Base-by-base conservation (phyloP, 352 stramenopile genomes). In the Globisporangium orthogonon region DNA sequence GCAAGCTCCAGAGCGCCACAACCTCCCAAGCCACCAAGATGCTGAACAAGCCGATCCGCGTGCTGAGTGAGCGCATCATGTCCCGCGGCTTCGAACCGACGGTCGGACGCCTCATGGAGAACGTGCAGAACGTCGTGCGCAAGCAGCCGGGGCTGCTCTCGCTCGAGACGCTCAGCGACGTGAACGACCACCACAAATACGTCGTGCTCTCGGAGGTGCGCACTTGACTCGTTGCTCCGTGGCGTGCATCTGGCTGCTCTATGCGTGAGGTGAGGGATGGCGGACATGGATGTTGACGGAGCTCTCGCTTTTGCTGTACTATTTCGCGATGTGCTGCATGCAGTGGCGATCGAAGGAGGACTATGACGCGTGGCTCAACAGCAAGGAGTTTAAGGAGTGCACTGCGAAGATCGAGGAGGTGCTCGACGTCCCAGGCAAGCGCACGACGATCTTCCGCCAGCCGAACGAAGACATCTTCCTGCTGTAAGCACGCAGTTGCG, bases 141-240 rank as follows among this genome's bases (percentile, higher is more conserved):
- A 70, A 74, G 50, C 83, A 92, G 65, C 84, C 84, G 4, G 84
- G 84, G 9, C 59, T 94, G 37, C 62, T 94, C 51, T 92, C 82
- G 33, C 61, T 94, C 31, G 82, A 94, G 66, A 90, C 84, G 50
- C 67, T 94, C 62, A 85, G 76, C 55, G 84, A 94, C 43, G 62
- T 87, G 54, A 82, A 89, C 54, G 77, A 94, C 52, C 84, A 94
- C 62, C 84, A 94, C 69, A 94, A 92, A 71, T 94, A 91, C 57
- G 80, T 94, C 30, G 72, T 94, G 53, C 56, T 94, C 30, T 94
- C 84, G 1, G 80, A 94, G 77, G 83, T 93, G 54, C 50, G 60
- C 23, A 23, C 23, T 23, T 23, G 23, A 23, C 23, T 23, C 23
- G 23, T 23, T 23, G 23, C 23, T 23, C 23, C 0, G 23, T 23